Evolutionary conservation across 768 basidiomycete species (phyloP), one percentile per base, ranked within the genome.

Genomic region (Boletales sp.): DNA sequence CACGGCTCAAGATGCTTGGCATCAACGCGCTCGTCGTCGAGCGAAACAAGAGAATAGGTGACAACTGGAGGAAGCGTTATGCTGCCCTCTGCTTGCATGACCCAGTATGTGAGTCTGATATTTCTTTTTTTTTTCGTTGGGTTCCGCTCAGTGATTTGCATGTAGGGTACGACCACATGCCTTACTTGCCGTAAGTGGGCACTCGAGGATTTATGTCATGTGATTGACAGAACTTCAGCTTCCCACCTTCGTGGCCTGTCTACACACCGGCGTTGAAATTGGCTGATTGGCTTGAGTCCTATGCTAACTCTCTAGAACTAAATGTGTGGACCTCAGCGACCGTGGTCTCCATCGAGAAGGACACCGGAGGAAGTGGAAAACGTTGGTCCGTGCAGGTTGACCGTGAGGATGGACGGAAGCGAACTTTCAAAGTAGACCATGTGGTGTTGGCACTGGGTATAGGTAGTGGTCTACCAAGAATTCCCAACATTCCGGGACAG

Each of bases 201-300:
- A 7, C 12, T 21, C 37, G 14, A 32, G 32, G 11, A 34, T 14
- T 11, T 9, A 34, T 11, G 32, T 4, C 32, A 34, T 11, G 10
- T 11, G 32, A 34, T 10, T 14, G 14, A 6, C 32, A 9, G 14
- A 3, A 8, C 38, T 39, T 18, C 30, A 82, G 80, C 19, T 84
- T 83, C 65, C 84, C 82, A 5, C 55, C 73, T 2, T 75, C 74
- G 15, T 84, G 82, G 82, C 82, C 81, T 1, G 75, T 79, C 5
- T 83, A 72, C 43, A 72, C 74, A 4, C 81, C 83, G 5, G 81
- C 82, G 13, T 18, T 56, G 40, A 58, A 83, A 76, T 64, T 87
- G 13, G 85, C 83, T 0, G 78, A 81, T 51, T 86, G 83, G 82
- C 72, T 87, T 3, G 85, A 86, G 65, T 72, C 65, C 48, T 87